Evolutionary conservation across 129 eudicot genomes (phyloP).

Genomic region (Arctium lappa): DNA sequence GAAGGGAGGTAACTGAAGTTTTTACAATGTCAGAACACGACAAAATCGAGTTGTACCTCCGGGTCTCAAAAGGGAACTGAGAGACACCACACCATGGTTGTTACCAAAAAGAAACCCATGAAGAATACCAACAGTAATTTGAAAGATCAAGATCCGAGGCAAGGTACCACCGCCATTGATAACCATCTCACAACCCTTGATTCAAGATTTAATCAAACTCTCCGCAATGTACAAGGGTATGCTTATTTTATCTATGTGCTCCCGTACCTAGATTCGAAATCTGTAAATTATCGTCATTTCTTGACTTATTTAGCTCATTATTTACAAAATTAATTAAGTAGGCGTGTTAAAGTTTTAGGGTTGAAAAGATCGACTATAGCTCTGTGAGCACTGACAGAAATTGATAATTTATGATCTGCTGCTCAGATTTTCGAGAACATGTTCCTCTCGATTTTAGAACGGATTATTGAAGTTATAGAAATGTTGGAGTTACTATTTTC

Average conservation of each 20-base stretch:
- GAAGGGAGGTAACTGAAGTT: neutral
- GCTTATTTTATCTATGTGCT: neutral
- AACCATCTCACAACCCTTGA: slow-evolving; percentile 36
- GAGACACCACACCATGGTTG: slow-evolving; percentile 4
- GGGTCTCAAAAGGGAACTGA: neutral
- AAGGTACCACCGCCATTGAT: slow-evolving; percentile 4
- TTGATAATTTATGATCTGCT: slow-evolving; percentile 4
- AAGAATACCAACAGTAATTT: neutral
- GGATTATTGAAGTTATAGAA: neutral
- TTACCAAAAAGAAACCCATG: slow-evolving; percentile 8
- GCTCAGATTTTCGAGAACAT: neutral
- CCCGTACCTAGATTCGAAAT: slow-evolving; percentile 1
- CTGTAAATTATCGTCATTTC: neutral
- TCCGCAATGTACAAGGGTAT: slow-evolving; percentile 66
- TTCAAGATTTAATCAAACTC: slow-evolving; percentile 82
- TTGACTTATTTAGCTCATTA: neutral
- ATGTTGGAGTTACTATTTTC: neutral
- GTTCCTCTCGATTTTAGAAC: neutral
- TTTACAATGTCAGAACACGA: neutral
- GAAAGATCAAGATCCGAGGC: slow-evolving; percentile 15
- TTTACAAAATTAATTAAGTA: neutral
- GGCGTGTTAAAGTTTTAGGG: neutral
- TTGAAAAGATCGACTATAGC: slow-evolving; percentile 2
- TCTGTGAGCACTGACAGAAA: neutral
- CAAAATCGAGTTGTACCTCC: neutral